Conservation (phyloP, 2,329 filamentous ascomycete species). For the Xylariaceae sp. region DNA sequence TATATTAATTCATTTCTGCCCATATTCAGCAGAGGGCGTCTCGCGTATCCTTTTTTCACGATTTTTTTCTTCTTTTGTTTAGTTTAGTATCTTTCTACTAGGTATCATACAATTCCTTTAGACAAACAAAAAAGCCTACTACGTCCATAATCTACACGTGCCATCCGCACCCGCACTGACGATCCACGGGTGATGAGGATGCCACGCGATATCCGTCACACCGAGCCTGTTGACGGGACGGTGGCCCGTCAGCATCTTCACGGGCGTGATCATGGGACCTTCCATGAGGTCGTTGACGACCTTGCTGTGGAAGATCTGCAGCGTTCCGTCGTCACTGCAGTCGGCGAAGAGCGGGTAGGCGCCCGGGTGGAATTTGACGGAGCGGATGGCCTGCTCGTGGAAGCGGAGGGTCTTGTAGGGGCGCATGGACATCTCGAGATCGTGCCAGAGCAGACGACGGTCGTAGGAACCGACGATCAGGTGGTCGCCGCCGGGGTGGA, state of each 20-base stretch:
- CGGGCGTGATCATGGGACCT: constrained; percentile 90
- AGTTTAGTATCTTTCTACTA: too few relatives aligned
- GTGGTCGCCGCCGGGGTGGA: constrained; percentile 91
- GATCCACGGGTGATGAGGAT: constrained; percentile 88
- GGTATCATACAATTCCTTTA: background rate
- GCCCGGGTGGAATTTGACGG: constrained; percentile 74
- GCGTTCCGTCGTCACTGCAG: constrained; percentile 85
- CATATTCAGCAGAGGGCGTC: too few relatives aligned
- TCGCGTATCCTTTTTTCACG: too few relatives aligned
- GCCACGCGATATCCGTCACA: constrained; percentile 93
- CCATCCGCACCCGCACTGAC: constrained; percentile 93
- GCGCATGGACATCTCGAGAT: constrained; percentile 81
- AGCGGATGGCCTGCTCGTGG: constrained; percentile 84
- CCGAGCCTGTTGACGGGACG: constrained; percentile 80
- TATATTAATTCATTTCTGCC: too few relatives aligned
- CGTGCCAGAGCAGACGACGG: constrained; percentile 90
- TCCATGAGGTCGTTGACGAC: constrained; percentile 93
- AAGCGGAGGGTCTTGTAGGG: constrained; percentile 97
- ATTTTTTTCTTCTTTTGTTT: too few relatives aligned
- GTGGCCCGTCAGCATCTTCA: constrained; percentile 91
- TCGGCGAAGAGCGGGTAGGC: constrained; percentile 82
- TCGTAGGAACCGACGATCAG: constrained; percentile 93
- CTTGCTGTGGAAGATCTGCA: constrained; percentile 96
- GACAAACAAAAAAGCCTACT: constrained; percentile 7
- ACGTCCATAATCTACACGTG: constrained; percentile 84